Conservation (phyloP, 23 red algal genomes). For the Cyanidioschyzon merolae region DNA sequence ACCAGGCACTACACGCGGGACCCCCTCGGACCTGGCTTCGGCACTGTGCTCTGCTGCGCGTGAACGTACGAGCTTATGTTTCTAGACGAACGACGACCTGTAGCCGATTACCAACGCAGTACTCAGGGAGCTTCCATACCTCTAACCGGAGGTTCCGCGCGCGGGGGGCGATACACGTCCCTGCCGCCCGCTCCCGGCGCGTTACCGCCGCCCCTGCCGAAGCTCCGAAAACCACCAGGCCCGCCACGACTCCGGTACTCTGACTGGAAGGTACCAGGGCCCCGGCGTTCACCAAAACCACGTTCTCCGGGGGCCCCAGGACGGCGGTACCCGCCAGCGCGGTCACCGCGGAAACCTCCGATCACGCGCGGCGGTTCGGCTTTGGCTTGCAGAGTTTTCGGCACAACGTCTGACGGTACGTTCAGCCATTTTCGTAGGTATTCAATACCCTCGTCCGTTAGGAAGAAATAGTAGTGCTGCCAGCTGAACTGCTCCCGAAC, state of each 20-base stretch:
- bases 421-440: constrained; percentile 84
- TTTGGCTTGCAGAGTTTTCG: constrained; percentile 9
- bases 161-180: neutral
- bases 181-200: neutral
- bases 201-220: neutral
- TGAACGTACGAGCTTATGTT: no score
- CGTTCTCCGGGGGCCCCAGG: neutral
- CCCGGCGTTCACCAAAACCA: neutral
- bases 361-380: neutral
- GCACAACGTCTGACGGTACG: constrained; percentile 45
- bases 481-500: constrained; percentile 90
- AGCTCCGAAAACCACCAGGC: neutral
- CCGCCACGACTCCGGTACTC: neutral
- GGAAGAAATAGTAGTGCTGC: constrained; percentile 92
- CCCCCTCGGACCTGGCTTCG: no score
- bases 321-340: neutral
- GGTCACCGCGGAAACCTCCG: constrained; percentile 5
- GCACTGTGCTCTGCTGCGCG: no score
- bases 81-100: no score
- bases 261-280: neutral
- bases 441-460: constrained; percentile 98
- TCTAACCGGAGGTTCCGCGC: neutral
- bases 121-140: neutral
- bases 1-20: no score
- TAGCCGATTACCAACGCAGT: no score